Conservation (phyloP, 108 stramenopile genomes). For the Cyclostephanos invisitatus region DNA sequence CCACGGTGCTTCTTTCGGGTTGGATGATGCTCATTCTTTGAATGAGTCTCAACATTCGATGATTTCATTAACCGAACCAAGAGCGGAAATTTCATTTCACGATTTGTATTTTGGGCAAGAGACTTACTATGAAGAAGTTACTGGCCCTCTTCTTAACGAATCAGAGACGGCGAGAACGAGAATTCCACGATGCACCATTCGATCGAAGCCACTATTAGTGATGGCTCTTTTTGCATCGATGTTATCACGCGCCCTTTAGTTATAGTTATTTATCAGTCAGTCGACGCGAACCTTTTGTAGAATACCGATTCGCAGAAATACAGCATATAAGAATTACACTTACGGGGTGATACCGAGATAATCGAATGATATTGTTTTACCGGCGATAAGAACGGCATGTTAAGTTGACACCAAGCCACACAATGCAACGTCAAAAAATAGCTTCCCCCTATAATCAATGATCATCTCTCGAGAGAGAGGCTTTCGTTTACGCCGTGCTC, state of each 20-base stretch:
- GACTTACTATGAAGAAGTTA: background rate
- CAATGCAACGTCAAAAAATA: too few species aligned
- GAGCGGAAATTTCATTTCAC: background rate
- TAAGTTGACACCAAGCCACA: too few species aligned
- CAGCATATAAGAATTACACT: too few species aligned
- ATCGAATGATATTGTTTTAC: too few species aligned
- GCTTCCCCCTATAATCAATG: background rate
- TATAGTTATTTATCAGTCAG: too few species aligned
- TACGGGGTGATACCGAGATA: too few species aligned
- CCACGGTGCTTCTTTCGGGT: constrained; percentile 4
- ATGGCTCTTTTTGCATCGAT: constrained; percentile 2
- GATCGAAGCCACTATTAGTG: constrained; percentile 7
- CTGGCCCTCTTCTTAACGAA: background rate
- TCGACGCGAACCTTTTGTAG: too few species aligned
- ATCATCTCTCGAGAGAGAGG: too few species aligned
- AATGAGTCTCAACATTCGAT: constrained; percentile 1
- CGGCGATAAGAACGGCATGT: too few species aligned
- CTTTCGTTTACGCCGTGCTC: too few species aligned
- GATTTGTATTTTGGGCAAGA: constrained; percentile 18
- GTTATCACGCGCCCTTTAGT: background rate
- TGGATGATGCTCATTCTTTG: constrained; percentile 3
- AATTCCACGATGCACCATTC: constrained; percentile 3
- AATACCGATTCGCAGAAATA: too few species aligned
- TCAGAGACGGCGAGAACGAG: background rate
- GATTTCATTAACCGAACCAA: background rate